phyloP scores from a whole-genome alignment of 2,329 filamentous ascomycete genomes.

The Tolypocladium inflatum region DNA sequence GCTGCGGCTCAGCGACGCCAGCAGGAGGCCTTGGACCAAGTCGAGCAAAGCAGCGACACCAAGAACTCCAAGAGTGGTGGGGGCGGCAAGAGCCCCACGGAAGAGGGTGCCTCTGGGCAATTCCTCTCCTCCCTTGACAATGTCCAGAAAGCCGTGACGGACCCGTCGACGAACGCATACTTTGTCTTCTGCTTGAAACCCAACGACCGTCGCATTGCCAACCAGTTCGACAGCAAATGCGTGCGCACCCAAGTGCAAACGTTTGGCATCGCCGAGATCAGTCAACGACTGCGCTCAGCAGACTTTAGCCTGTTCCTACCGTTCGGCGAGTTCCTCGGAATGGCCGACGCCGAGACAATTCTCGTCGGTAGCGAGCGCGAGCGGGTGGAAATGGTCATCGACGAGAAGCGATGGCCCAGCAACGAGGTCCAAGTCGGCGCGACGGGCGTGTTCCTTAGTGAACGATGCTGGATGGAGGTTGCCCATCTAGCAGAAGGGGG shows the following conservation, averaged over 20 bases:
- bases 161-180: slow-evolving; percentile 81
- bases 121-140: slow-evolving; percentile 85
- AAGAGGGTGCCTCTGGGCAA: slow-evolving; percentile 86
- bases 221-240: slow-evolving; percentile 98
- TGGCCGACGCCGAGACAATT: slow-evolving; percentile 74
- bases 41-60: slow-evolving; percentile 39
- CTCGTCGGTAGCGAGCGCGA: slow-evolving; percentile 89
- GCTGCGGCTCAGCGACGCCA: slow-evolving; percentile 27
- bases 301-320: slow-evolving; percentile 95
- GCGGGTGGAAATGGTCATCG: slow-evolving; percentile 82
- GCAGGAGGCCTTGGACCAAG: slow-evolving; percentile 33
- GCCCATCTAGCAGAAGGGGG: slow-evolving; percentile 61
- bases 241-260: slow-evolving; percentile 91
- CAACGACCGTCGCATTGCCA: slow-evolving; percentile 92
- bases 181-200: slow-evolving; percentile 97
- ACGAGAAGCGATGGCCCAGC: slow-evolving; percentile 82
- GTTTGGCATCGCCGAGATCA: slow-evolving; percentile 94
- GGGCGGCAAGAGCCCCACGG: slow-evolving; percentile 24
- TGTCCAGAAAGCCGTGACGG: slow-evolving; percentile 76
- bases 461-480: slow-evolving; percentile 90
- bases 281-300: slow-evolving; percentile 80
- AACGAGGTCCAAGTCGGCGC: slow-evolving; percentile 88
- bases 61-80: slow-evolving; percentile 30
- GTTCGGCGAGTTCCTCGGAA: slow-evolving; percentile 87
- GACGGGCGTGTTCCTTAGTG: slow-evolving; percentile 91